A percentile compares a stretch with the other conserved stretches of the same genome.
Conservation (phyloP, 169 alveolate species). For the Plasmodium vivax region DNA sequence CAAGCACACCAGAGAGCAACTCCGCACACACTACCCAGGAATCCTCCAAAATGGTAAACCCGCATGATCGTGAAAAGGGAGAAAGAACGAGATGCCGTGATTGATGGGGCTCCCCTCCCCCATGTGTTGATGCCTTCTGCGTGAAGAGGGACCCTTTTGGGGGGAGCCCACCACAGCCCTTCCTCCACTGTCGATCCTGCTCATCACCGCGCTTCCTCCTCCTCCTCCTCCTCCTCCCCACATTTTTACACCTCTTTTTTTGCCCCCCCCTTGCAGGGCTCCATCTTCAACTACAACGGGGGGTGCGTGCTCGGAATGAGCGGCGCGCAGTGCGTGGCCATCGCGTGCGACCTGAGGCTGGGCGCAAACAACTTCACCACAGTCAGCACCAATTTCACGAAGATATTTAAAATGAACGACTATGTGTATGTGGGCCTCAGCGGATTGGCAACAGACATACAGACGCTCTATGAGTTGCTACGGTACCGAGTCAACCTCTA, state of each 20-base stretch:
- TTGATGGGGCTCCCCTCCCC: neutral
- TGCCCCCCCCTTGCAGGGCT: slow-evolving; percentile 60
- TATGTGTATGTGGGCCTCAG: slow-evolving; percentile 89
- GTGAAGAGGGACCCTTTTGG: too few relatives aligned
- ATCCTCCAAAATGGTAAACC: neutral
- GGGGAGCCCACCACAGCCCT: too few relatives aligned
- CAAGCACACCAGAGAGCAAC: neutral
- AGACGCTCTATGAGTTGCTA: slow-evolving; percentile 89
- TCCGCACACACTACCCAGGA: neutral
- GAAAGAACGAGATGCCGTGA: neutral
- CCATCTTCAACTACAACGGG: slow-evolving; percentile 93
- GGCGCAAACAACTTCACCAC: slow-evolving; percentile 92
- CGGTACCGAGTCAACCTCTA: slow-evolving; percentile 92
- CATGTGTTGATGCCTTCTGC: too few relatives aligned
- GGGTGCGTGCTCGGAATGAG: slow-evolving; percentile 97
- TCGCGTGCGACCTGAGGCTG: slow-evolving; percentile 95
- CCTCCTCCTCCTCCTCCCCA: too few relatives aligned
- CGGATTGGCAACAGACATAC: slow-evolving; percentile 95
- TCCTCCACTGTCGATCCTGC: neutral
- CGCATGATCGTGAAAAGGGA: neutral
- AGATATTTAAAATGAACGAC: slow-evolving; percentile 92
- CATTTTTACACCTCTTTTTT: neutral
- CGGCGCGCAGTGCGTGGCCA: slow-evolving; percentile 96
- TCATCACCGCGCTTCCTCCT: neutral
- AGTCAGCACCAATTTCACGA: slow-evolving; percentile 89